Conservation (phyloP, 805 yeast genomes). For the Maudiozyma saulgeensis region DNA sequence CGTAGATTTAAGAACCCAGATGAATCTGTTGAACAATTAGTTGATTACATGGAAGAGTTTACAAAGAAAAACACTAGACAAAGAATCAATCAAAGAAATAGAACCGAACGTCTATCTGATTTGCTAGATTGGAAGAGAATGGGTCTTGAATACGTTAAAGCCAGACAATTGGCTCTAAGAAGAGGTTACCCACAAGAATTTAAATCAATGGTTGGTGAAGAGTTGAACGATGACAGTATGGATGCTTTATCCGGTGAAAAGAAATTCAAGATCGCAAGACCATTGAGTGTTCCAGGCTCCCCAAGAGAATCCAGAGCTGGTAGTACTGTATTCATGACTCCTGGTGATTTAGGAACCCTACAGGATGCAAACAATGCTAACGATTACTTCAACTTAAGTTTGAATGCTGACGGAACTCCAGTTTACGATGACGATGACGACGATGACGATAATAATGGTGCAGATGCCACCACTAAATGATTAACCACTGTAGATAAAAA, state of each 20-base stretch:
- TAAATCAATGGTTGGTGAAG: constrained; percentile 31
- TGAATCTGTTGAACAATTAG: constrained; percentile 83
- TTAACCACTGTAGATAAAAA: neutral
- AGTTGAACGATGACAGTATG: constrained; percentile 23
- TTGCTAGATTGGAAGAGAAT: constrained; percentile 94
- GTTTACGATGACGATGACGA: constrained; percentile 33
- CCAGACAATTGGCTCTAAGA: constrained; percentile 81
- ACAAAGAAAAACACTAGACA: constrained; percentile 87
- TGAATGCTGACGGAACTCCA: constrained; percentile 23
- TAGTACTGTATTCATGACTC: constrained; percentile 74
- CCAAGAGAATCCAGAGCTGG: constrained; percentile 45
- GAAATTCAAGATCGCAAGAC: constrained; percentile 72
- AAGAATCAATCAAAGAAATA: constrained; percentile 93
- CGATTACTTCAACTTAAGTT: constrained; percentile 53
- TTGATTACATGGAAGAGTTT: constrained; percentile 83
- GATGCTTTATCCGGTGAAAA: constrained; percentile 29
- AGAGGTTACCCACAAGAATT: constrained; percentile 89
- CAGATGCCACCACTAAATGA: neutral
- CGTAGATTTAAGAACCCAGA: constrained; percentile 87
- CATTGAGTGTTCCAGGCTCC: constrained; percentile 94
- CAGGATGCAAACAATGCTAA: constrained; percentile 80
- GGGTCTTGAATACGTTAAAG: constrained; percentile 95
- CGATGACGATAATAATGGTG: constrained; percentile 11
- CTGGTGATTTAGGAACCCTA: constrained; percentile 94
- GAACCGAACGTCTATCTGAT: constrained; percentile 91